A percentile compares a stretch with the other conserved stretches of the same genome.
phyloP scores from a whole-genome alignment of 306 rosid genomes.

The Pyrus communis region DNA sequence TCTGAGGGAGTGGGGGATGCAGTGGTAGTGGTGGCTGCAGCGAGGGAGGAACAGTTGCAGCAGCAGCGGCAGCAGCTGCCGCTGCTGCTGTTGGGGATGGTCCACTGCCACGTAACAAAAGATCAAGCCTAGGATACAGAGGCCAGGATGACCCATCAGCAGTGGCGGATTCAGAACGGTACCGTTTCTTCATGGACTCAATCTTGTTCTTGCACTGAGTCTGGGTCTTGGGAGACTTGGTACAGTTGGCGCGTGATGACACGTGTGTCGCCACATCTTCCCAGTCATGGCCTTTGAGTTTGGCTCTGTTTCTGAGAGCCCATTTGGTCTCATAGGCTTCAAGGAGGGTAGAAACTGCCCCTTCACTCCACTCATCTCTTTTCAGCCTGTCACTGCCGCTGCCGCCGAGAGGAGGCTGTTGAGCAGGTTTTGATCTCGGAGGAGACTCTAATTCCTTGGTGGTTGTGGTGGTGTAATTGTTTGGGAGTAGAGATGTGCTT shows the following conservation, averaged over 20 bases:
- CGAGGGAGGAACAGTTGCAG: not conserved
- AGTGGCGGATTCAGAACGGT: slow-evolving; percentile 67
- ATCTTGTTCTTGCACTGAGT: slow-evolving; percentile 99
- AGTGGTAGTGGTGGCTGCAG: not conserved
- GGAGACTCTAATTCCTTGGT: slow-evolving; percentile 46
- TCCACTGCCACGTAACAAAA: slow-evolving; percentile 67
- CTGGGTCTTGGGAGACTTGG: slow-evolving; percentile 72
- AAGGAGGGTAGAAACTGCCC: slow-evolving; percentile 78
- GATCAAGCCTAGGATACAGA: slow-evolving; percentile 65
- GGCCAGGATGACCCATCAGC: slow-evolving; percentile 82
- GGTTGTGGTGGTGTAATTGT: slow-evolving; percentile 8
- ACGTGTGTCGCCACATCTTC: slow-evolving; percentile 77
- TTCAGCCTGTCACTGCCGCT: slow-evolving; percentile 45
- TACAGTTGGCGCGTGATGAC: slow-evolving; percentile 50
- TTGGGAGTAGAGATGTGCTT: slow-evolving; percentile 43
- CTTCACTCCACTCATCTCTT: slow-evolving; percentile 99
- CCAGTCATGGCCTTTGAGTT: slow-evolving; percentile 95
- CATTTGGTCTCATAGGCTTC: slow-evolving; percentile 84
- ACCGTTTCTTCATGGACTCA: slow-evolving; percentile 95
- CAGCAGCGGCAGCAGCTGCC: not conserved
- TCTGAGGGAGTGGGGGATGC: not conserved
- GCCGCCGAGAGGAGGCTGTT: not conserved
- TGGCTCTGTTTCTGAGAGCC: slow-evolving; percentile 82
- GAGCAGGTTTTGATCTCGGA: slow-evolving; percentile 21
- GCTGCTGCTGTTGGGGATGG: slow-evolving; percentile 5